Evolutionary conservation across 2,329 filamentous ascomycete species (phyloP).

Genomic region (Pseudogymnoascus sp.): DNA sequence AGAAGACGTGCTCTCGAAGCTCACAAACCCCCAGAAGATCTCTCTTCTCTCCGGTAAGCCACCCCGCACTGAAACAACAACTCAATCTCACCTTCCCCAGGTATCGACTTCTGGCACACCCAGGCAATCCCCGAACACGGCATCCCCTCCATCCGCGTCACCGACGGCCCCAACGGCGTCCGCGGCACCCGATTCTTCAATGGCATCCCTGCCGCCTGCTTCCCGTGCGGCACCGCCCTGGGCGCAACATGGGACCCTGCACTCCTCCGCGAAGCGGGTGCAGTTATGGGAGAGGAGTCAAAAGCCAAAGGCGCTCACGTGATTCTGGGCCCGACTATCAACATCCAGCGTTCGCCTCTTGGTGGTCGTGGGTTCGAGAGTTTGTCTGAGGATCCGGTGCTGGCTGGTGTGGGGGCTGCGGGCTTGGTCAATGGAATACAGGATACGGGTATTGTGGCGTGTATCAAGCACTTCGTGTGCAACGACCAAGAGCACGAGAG

Average conservation of each 20-base stretch:
- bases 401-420: slow-evolving; percentile 49
- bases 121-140: slow-evolving; percentile 53
- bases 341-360: slow-evolving; percentile 55
- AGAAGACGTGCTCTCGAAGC: slow-evolving; percentile 48
- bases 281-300: slow-evolving; percentile 47
- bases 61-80: background rate
- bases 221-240: slow-evolving; percentile 53
- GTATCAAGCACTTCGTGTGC: slow-evolving; percentile 56
- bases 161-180: slow-evolving; percentile 65
- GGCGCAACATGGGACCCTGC: slow-evolving; percentile 52
- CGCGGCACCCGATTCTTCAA: slow-evolving; percentile 64
- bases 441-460: slow-evolving; percentile 49
- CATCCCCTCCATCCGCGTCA: slow-evolving; percentile 58
- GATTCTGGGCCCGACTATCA: slow-evolving; percentile 57
- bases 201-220: slow-evolving; percentile 53
- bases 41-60: slow-evolving; percentile 45
- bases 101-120: slow-evolving; percentile 66
- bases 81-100: slow-evolving; percentile 29
- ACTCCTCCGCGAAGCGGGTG: slow-evolving; percentile 46
- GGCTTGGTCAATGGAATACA: slow-evolving; percentile 51
- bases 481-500: slow-evolving; percentile 56
- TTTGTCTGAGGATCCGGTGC: slow-evolving; percentile 51
- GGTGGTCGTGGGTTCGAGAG: slow-evolving; percentile 57
- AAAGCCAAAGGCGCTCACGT: slow-evolving; percentile 52
- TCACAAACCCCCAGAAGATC: slow-evolving; percentile 47